Evolutionary conservation across 257 asterid genomes (phyloP), one percentile per base, ranked within the genome.

Genomic region (Agastache rugosa): DNA sequence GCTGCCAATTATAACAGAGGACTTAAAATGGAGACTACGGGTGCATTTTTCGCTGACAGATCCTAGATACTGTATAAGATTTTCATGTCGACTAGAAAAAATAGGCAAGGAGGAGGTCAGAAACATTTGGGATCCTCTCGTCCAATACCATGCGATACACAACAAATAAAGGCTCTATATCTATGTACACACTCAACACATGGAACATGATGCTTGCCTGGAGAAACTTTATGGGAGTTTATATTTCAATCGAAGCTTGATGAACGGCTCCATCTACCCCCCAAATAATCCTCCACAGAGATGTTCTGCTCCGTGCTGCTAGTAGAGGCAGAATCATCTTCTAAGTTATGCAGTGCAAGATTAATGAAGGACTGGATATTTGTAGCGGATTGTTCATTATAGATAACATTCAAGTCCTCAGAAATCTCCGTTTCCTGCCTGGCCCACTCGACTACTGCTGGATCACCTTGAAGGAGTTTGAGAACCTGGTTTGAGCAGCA

Each of bases 271-370:
- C 91, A 87, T 77, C 97, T 82, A 50, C 94, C 93, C 25, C 78
- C 86, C 69, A 91, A 82, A 75, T 91, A 93, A 82, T 87, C 96
- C 83, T 93, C 97, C 31, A 91, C 96, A 0, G 96, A 90, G 65
- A 87, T 84, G 80, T 82, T 88, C 65, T 83, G 88, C 64, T 86
- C 92, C 0, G 83, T 77, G 81, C 97, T 89, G 87, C 88, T 84
- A 42, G 64, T 75, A n/a, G 97, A 91, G 47, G 72, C 84, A 6
- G 91, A 82, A 60, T 89, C 96, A 11, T 91, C 97, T 74, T 87
- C 97, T 84, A 90, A 39, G 69, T 91, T 81, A 48, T 82, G 85
- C 77, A 93, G 76, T 5, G 97, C 98, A 3, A 93, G 91, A 60
- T 93, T 90, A 69, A 93, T 81, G 77, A 87, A 88, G 31, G 93